A percentile compares a stretch with the other conserved stretches of the same genome.
Conservation (phyloP, 2,329 filamentous ascomycete genomes). For the Metarhizium brunneum region DNA sequence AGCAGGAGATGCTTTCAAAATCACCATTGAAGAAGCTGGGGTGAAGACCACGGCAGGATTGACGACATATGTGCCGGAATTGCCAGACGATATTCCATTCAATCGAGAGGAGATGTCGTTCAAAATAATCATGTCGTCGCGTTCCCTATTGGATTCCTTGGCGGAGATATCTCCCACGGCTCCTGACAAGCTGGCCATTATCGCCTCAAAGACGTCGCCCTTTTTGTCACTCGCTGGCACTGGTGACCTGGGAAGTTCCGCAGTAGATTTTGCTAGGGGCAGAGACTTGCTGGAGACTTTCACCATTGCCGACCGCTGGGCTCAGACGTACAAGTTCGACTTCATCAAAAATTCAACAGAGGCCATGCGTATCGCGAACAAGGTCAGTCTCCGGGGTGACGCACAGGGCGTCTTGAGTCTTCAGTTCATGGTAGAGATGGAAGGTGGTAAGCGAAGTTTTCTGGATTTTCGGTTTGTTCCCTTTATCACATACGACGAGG, state of each 20-base stretch:
- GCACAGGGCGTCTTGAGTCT: constrained; percentile 82
- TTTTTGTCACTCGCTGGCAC: constrained; percentile 64
- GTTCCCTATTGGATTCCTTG: constrained; percentile 62
- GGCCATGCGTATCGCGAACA: constrained; percentile 88
- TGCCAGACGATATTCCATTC: constrained; percentile 76
- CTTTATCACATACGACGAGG: constrained; percentile 50
- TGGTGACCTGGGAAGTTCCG: constrained; percentile 49
- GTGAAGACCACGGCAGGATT: constrained; percentile 86
- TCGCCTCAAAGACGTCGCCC: constrained; percentile 53
- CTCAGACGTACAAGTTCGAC: constrained; percentile 76
- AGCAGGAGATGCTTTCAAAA: constrained; percentile 68
- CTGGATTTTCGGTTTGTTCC: constrained; percentile 79
- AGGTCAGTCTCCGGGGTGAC: constrained; percentile 86
- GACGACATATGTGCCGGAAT: constrained; percentile 74
- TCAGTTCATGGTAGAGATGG: constrained; percentile 92
- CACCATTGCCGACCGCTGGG: constrained; percentile 48
- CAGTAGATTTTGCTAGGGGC: constrained; percentile 57
- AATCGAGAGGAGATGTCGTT: constrained; percentile 70
- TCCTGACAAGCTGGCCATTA: constrained; percentile 64
- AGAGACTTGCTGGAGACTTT: constrained; percentile 68
- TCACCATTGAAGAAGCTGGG: constrained; percentile 77
- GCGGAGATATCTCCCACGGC: constrained; percentile 60
- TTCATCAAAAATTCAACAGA: constrained; percentile 77
- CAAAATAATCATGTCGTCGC: constrained; percentile 89
- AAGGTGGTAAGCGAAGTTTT: constrained; percentile 60